These are phyloP conservation scores for Neofusicoccum parvum DNA, from an alignment of 2,329 filamentous ascomycete species.

Conservation along the genomic window DNA sequence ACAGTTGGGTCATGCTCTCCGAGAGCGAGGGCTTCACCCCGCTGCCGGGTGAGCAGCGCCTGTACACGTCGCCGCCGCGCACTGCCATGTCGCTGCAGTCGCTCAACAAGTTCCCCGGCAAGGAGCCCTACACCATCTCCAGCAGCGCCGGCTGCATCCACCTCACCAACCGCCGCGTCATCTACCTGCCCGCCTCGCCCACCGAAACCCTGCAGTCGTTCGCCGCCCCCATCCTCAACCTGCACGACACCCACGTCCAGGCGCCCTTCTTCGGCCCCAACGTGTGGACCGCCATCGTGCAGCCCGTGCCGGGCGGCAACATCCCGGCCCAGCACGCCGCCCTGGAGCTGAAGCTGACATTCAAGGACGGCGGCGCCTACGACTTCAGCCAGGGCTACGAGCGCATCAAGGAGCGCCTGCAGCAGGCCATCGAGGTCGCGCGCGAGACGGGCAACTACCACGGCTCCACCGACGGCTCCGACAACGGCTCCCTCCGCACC, in stretches of 20 bases:
- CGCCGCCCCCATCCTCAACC: slow-evolving; percentile 81
- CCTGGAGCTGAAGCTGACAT: slow-evolving; percentile 81
- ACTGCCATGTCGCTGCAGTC: slow-evolving; percentile 76
- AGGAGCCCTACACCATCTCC: slow-evolving; percentile 67
- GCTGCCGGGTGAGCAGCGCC: slow-evolving; percentile 78
- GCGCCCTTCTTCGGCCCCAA: slow-evolving; percentile 93
- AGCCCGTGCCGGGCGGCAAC: slow-evolving; percentile 80
- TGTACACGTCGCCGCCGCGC: slow-evolving; percentile 78
- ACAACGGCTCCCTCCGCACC: slow-evolving; percentile 36
- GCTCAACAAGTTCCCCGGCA: slow-evolving; percentile 65
- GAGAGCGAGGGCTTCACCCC: slow-evolving; percentile 74
- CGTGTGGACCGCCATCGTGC: slow-evolving; percentile 79
- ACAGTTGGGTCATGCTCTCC: slow-evolving; percentile 90
- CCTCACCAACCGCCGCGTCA: slow-evolving; percentile 82
- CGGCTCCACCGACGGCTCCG: slow-evolving; percentile 40
- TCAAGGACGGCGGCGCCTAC: slow-evolving; percentile 93
- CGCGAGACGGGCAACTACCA: slow-evolving; percentile 61
- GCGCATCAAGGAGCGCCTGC: slow-evolving; percentile 78
- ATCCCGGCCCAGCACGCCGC: slow-evolving; percentile 74
- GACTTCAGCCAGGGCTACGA: slow-evolving; percentile 86
- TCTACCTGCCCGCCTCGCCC: slow-evolving; percentile 78
- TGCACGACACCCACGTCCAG: slow-evolving; percentile 81
- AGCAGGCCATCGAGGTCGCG: slow-evolving; percentile 77
- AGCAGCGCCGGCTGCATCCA: slow-evolving; percentile 76
- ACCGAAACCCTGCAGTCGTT: slow-evolving; percentile 79